Base-by-base conservation (phyloP, 192 early-diverging fungal species). In the Entophlyctis helioformis region DNA sequence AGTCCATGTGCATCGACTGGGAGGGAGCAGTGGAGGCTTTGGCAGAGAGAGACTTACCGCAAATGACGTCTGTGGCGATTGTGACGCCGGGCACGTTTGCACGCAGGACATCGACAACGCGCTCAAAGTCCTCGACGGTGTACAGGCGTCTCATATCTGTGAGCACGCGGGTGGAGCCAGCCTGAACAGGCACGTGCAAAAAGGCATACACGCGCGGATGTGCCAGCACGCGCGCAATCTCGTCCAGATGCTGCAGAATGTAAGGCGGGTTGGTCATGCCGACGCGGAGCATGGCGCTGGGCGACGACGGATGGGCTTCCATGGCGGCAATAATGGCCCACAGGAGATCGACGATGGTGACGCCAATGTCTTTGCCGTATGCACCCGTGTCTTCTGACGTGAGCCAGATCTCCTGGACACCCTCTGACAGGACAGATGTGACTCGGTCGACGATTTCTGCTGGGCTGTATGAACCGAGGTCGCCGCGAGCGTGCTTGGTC, bases 221-320 rank as follows among this genome's bases (percentile, higher is more conserved):
- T 7, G 25, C 27, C 21, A 77, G 44, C 36, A 78, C 51, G 22
- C 70, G 51, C 18, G 61, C 62, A 13, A 78, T 66, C 36, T 60
- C 63, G 15, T 51, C 41, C 20, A 78, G 25, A 52, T 78, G 75
- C 26, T 66, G 61, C 31, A 76, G 44, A 36, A 78, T 78, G 59
- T 78, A 76, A 1, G 75, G 75, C 18, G 75, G 75, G 46, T 78
- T 78, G 10, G 75, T 76, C 72, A 77, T 77, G 22, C 75, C 75
- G n/a, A 78, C 53, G 13, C 75, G 48, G 3, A 78, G 53, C 69
- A 57, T 78, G 16, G 55, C 64, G 20, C 39, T 46, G 15, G 46
- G 44, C 13, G 32, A 43, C 10, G 40, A 36, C 4, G 49, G 42
- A 38, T 63, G 56, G 15, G 26, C 23, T 37, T 74, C 71, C 46